Conservation (phyloP, 164 flowering plant genomes). For the Protea cynaroides region DNA sequence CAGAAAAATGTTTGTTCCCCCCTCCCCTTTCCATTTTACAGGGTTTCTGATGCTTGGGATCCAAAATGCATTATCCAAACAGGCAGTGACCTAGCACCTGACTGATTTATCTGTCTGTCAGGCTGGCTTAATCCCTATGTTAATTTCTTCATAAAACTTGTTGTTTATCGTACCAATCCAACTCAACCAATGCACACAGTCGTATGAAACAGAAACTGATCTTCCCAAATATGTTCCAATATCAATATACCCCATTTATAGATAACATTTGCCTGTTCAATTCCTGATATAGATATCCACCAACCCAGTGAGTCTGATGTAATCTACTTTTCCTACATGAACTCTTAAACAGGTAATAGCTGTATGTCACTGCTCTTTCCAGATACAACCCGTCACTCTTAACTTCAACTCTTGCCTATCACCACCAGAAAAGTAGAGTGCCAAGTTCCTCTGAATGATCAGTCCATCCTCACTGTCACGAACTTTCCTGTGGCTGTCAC, state of each 20-base stretch:
- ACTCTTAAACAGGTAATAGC: background rate
- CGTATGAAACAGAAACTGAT: no score
- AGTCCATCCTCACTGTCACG: slow-evolving; percentile 48
- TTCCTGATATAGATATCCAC: background rate
- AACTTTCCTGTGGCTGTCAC: slow-evolving; percentile 39
- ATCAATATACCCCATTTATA: background rate
- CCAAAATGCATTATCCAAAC: no score
- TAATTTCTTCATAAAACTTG: no score
- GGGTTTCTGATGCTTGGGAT: no score
- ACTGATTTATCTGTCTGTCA: no score
- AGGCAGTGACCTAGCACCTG: no score
- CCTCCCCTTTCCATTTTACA: no score
- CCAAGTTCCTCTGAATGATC: slow-evolving; percentile 37
- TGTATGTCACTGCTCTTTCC: slow-evolving; percentile 34
- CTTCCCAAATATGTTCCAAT: background rate
- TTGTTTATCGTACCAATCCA: no score
- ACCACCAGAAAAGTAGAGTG: slow-evolving; percentile 48
- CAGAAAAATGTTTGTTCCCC: no score
- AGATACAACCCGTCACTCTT: slow-evolving; percentile 42
- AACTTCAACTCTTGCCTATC: slow-evolving; percentile 38
- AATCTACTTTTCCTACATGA: background rate
- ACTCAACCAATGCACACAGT: no score
- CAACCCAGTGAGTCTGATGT: background rate
- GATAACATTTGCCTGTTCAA: background rate
- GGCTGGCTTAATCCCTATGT: no score